Conservation (phyloP, 2,329 filamentous ascomycete genomes). For the Neocatenulostroma microsporum region DNA sequence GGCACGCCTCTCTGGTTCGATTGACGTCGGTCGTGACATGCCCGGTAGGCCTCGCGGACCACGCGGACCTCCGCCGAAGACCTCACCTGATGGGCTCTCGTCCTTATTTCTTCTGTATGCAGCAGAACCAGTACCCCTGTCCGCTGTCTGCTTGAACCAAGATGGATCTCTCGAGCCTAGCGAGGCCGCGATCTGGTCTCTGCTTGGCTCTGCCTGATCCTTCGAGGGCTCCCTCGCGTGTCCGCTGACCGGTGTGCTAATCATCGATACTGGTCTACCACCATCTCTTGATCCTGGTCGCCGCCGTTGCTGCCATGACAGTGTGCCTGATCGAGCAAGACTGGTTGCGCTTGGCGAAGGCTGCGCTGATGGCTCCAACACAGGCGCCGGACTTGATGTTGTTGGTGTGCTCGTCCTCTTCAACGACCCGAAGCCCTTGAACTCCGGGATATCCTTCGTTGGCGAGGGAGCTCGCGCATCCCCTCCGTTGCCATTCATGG, state of each 20-base stretch:
- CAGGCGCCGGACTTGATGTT: slow-evolving; percentile 13
- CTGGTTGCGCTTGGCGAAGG: slow-evolving; percentile 34
- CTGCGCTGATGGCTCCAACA: slow-evolving; percentile 17
- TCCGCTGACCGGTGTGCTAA: slow-evolving; percentile 58
- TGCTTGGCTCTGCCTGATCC: slow-evolving; percentile 35
- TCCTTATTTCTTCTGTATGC: slow-evolving; percentile 68
- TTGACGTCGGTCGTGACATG: slow-evolving; percentile 44
- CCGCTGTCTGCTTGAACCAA: slow-evolving; percentile 82
- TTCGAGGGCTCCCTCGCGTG: slow-evolving; percentile 42
- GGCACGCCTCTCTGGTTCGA: slow-evolving; percentile 33
- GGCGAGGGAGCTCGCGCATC: slow-evolving; percentile 13
- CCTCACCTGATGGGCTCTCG: slow-evolving; percentile 45
- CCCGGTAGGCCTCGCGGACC: slow-evolving; percentile 43
- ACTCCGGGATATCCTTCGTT: slow-evolving; percentile 27
- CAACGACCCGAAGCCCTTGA: slow-evolving; percentile 27
- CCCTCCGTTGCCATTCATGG: slow-evolving; percentile 7
- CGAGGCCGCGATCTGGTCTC: slow-evolving; percentile 70
- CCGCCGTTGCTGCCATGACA: slow-evolving; percentile 70
- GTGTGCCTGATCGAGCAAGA: slow-evolving; percentile 50
- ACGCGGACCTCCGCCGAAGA: slow-evolving; percentile 31
- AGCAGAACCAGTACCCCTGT: slow-evolving; percentile 65
- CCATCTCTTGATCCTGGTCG: slow-evolving; percentile 20
- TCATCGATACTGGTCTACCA: slow-evolving; percentile 59
- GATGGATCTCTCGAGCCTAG: slow-evolving; percentile 73
- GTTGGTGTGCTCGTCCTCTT: slow-evolving; percentile 19